Base-by-base conservation (phyloP, 345 rosid genomes). In the Rhodomyrtus tomentosa region DNA sequence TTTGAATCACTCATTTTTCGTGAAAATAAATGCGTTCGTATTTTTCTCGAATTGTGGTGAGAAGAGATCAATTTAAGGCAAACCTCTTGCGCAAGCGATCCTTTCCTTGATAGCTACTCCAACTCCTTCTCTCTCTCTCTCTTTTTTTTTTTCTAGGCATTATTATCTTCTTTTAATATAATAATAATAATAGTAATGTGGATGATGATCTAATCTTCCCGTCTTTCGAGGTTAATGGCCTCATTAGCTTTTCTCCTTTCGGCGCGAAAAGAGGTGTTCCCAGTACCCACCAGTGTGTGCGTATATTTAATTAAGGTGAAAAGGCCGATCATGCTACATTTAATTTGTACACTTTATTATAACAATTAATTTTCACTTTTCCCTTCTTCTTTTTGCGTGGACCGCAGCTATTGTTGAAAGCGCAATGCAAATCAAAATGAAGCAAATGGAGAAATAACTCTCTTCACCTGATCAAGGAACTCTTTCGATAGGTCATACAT, bases 191-290 rank as follows among this genome's bases (percentile, higher is more conserved):
- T 50, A 11, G 32, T 51, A 15, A 81, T 51, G 53, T 27, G 55
- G 42, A 16, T 81, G 38, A 81, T 40, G 45, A 53, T 27, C 49
- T 54, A 54, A 42, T 79, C 74, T 84, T 74, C 82, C 72, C 85
- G 49, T 42, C 82, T 55, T 79, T 79, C 10, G 58, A 84, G 86
- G 83, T 79, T 74, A 74, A 52, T 84, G 85, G 73, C 82, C 86
- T 79, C 55, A 79, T 55, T 50, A 32, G 54, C 73, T 84, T 84
- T 84, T 79, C 48, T 54, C 21, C 86, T 84, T 79, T 84, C 83
- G 86, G 83, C 86, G 7, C 76, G 8, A 73, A 84, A 84, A 84
- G 32, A 27, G 80, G 24, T 40, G 79, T 36, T 68, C 79, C 79
- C 79, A 36, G 79, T 36, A 36, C 79, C 79, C 79, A 36, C 45